Evolutionary conservation across 163 green algal genomes (phyloP).

Genomic region (Chloromonas sp.): DNA sequence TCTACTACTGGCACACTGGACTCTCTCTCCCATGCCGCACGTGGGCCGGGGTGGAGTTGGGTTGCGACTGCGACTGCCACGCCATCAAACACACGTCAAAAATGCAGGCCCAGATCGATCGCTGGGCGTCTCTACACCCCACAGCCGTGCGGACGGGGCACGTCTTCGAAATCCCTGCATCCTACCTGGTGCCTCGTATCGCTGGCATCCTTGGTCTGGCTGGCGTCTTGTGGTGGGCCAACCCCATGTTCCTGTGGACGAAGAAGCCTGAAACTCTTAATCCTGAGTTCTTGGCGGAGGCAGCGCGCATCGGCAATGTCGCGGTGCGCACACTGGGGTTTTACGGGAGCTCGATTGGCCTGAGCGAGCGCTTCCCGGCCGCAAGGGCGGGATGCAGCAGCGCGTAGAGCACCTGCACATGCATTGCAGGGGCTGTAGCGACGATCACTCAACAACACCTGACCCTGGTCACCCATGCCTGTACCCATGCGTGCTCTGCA

Average conservation of each 20-base stretch:
- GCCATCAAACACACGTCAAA: neutral
- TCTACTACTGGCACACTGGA: neutral
- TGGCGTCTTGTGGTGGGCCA: conserved; percentile 12
- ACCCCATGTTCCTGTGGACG: conserved; percentile 16
- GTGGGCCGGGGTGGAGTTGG: neutral
- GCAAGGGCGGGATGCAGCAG: neutral
- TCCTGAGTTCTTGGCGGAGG: conserved; percentile 39
- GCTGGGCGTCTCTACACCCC: conserved; percentile 29
- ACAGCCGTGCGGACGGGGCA: conserved; percentile 11
- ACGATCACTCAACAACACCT: neutral
- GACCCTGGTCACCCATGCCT: neutral
- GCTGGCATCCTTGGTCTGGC: conserved; percentile 10
- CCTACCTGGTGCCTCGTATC: conserved; percentile 17
- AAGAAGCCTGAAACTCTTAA: conserved; percentile 23
- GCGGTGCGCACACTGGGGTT: conserved; percentile 22
- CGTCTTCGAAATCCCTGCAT: conserved; percentile 19
- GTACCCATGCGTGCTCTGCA: conserved; percentile 8
- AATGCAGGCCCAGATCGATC: conserved; percentile 15
- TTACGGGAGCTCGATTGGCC: too few relatives aligned
- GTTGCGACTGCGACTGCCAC: neutral
- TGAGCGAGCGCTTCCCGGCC: too few relatives aligned
- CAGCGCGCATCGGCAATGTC: conserved; percentile 35
- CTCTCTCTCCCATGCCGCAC: neutral
- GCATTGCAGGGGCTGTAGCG: neutral
- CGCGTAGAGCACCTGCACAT: neutral